phyloP scores from a whole-genome alignment of 495 filamentous ascomycete species.

The Aspergillus funiculosus region DNA sequence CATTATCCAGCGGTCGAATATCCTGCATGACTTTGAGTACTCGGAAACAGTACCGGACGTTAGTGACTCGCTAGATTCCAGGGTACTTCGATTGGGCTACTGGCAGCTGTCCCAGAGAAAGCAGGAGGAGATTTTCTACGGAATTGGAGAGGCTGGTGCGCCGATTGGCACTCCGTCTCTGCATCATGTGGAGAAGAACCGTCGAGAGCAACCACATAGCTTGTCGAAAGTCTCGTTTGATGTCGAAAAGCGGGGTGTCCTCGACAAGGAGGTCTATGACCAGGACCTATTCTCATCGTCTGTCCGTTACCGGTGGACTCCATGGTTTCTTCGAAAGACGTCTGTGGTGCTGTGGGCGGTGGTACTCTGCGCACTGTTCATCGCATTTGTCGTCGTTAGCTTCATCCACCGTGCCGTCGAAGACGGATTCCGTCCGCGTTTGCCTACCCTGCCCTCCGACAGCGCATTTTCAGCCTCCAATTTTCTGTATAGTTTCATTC shows the following conservation, averaged over 20 bases:
- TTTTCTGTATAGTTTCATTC: constrained; percentile 83
- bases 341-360: constrained; percentile 59
- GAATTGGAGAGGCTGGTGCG: constrained; percentile 56
- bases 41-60: constrained; percentile 51
- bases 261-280: constrained; percentile 31
- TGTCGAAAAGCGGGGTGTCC: constrained; percentile 33
- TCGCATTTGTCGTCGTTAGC: constrained; percentile 69
- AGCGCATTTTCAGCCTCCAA: constrained; percentile 76
- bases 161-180: constrained; percentile 51
- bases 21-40: constrained; percentile 59
- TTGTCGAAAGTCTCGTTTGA: constrained; percentile 36
- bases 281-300: constrained; percentile 42
- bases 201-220: constrained; percentile 28
- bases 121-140: constrained; percentile 56
- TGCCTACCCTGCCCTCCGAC: constrained; percentile 53
- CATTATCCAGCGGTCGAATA: constrained; percentile 73
- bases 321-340: constrained; percentile 67
- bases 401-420: constrained; percentile 64
- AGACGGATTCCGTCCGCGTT: constrained; percentile 62
- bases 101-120: constrained; percentile 59
- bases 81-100: constrained; percentile 68
- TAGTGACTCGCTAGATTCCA: constrained; percentile 37
- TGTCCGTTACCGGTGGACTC: constrained; percentile 61
- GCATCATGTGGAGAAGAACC: constrained; percentile 32
- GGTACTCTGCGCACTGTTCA: constrained; percentile 56